Evolutionary conservation across 805 yeast genomes (phyloP), one percentile per base, ranked within the genome.

Genomic region (Wickerhamomyces subpelliculosus): DNA sequence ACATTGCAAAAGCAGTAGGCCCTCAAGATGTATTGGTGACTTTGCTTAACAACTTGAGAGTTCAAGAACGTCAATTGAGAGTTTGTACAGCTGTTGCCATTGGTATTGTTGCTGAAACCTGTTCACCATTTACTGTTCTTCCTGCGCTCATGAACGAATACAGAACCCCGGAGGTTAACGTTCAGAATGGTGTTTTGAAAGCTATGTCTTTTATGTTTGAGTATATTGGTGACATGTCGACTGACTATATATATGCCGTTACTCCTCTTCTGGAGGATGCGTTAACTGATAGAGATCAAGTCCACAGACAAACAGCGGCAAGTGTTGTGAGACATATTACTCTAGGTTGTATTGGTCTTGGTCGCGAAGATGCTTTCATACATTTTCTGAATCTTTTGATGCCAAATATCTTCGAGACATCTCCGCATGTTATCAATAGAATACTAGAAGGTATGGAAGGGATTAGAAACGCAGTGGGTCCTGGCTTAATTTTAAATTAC

Each of bases 41-140:
- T 40, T 64, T 93, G 27, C 62, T 93, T 40, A 86, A 84, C 49
- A 90, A 90, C 49, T 65, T 93, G 47, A 73, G 85, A 42, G 95
- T 89, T 8, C 97, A 90, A 56, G 97, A 93, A 55, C 84, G 99
- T 54, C 99, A 93, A 62, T 69, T 86, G 30, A 80, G 99, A 54
- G 96, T 93, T 8, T 90, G 96, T 58, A 87, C 97, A 0, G 96
- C 98, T 6, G 97, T 93, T 29, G 99, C 99, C 0, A 85, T 93
- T 47, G 98, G 95, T 27, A 88, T 93, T 48, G 95, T 93, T 8
- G 97, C 97, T 0, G 93, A 89, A 41, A 78, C 84, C 0, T 93
- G 97, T 59, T 76, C 86, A 1, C 96, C 97, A 0, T 93, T 84
- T 60, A 86, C 97, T 0, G 95, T 90, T 0, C 60, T 93, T 8